Conservation (phyloP, 305 asterid genomes). For the Fraxinus platypoda region DNA sequence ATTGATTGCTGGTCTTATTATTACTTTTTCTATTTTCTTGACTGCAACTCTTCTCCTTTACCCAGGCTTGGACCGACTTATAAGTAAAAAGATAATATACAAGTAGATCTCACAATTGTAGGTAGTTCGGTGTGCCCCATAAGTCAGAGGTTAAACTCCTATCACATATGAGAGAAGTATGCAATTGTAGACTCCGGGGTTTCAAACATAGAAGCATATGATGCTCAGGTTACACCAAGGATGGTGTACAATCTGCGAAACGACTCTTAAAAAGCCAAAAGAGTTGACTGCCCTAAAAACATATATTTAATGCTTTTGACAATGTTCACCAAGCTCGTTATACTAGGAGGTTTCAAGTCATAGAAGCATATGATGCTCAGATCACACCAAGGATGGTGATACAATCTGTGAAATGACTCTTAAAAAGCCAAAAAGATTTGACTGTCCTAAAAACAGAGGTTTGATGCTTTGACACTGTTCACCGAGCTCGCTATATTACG, state of each 20-base stretch:
- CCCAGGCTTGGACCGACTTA: not conserved
- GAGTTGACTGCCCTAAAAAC: not conserved
- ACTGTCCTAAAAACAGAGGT: not conserved
- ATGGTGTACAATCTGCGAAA: not conserved
- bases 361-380: not conserved
- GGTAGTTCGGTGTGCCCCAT: not conserved
- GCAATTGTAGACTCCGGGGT: not conserved
- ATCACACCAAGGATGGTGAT: not conserved
- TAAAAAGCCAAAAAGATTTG: not conserved
- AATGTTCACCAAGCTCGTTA: not conserved
- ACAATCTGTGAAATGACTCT: not conserved
- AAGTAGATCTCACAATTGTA: not conserved
- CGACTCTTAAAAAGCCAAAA: not conserved
- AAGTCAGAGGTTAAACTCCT: not conserved
- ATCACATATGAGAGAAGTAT: not conserved
- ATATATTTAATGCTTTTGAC: not conserved
- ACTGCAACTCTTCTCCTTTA: not conserved
- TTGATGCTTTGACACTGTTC: constrained; percentile 1
- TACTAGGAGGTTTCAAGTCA: not conserved
- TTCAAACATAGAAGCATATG: not conserved
- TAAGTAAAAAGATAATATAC: not conserved
- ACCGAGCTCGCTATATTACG: not conserved
- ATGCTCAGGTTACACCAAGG: not conserved
- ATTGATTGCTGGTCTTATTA: not conserved
- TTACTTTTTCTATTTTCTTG: not conserved